These are phyloP conservation scores for Kwoniella newhampshirensis DNA, from an alignment of 768 basidiomycete genomes.

Conservation along the genomic window DNA sequence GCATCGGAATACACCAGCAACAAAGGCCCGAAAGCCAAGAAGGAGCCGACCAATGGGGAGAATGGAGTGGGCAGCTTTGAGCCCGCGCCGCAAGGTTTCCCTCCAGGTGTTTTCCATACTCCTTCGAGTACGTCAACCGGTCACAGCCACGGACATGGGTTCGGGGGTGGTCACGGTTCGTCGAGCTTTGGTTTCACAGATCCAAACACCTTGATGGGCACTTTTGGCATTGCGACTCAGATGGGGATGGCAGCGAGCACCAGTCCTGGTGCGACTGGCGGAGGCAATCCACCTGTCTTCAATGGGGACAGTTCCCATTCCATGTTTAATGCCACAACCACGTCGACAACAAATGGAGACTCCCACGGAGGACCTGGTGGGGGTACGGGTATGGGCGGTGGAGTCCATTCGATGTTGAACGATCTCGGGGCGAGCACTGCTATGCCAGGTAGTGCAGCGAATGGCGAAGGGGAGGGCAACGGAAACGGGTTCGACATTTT, in stretches of 20 bases:
- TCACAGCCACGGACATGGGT: not conserved
- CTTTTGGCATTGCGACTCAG: conserved; percentile 32
- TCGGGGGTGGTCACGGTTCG: not conserved
- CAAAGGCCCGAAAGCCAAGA: conserved; percentile 20
- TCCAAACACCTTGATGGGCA: conserved; percentile 6
- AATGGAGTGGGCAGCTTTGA: conserved; percentile 4
- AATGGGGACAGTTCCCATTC: too few species aligned
- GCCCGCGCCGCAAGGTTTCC: not conserved
- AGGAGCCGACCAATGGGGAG: conserved; percentile 11
- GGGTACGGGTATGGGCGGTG: conserved; percentile 1
- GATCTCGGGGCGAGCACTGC: conserved; percentile 1
- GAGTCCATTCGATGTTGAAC: conserved; percentile 12
- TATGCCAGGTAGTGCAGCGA: not conserved
- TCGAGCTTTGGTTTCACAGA: not conserved
- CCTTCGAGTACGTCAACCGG: not conserved
- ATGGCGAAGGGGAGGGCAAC: conserved; percentile 3
- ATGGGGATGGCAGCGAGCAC: conserved; percentile 3
- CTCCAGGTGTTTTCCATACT: not conserved
- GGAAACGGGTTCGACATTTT: conserved; percentile 40
- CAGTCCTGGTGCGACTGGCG: not conserved
- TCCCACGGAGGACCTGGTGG: too few species aligned
- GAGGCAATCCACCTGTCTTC: not conserved
- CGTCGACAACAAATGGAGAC: not conserved
- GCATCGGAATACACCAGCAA: conserved; percentile 50
- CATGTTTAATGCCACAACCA: not conserved